Base-by-base conservation (phyloP, 805 yeast genomes). In the Cyberlindnera samutprakarnensis region DNA sequence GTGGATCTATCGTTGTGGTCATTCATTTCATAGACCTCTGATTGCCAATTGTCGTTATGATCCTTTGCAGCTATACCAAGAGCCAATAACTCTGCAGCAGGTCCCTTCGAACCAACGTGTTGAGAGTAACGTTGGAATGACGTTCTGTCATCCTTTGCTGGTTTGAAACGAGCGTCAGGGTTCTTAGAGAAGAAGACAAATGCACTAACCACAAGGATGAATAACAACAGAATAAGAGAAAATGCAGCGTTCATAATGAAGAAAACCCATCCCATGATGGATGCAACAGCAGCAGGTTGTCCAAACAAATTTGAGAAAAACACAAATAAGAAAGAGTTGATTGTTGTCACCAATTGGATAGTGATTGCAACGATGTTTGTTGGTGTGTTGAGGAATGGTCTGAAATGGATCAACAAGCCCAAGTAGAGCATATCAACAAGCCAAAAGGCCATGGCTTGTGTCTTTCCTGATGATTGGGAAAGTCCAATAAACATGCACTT, bases 221-320 rank as follows among this genome's bases (percentile, higher is more conserved):
- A 57, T 22, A 87, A 44, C 54, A 88, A 68, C 45, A 88, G 63
- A 32, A 85, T 66, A 43, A 84, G 66, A 7, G 95, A 75, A 51
- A 83, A 87, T 5, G 90, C 94, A 6, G 96, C 96, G 55, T 88
- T 88, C 54, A 88, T 56, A 35, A 88, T 68, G 56, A 88, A 88
- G 60, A 84, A 88, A 2, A 88, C 68, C 75, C 94, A 81, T 1
- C 94, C 96, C 95, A 88, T 84, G 35, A 88, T 73, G 2, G 95
- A 78, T 11, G 78, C 64, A 10, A 84, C 96, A 7, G 73, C 70
- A 14, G 76, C 78, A 7, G 85, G 78, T 60, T 87, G 95, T 31
- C 79, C 77, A 59, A 83, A 86, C 41, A 88, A 61, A 49, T 81
- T 78, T 4, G 95, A 83, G 53, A 86, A 88, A 64, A 88, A 88